Evolutionary conservation across 441 rosid species (phyloP), one percentile per base, ranked within the genome.

Genomic region (Syzygium syzygioides): DNA sequence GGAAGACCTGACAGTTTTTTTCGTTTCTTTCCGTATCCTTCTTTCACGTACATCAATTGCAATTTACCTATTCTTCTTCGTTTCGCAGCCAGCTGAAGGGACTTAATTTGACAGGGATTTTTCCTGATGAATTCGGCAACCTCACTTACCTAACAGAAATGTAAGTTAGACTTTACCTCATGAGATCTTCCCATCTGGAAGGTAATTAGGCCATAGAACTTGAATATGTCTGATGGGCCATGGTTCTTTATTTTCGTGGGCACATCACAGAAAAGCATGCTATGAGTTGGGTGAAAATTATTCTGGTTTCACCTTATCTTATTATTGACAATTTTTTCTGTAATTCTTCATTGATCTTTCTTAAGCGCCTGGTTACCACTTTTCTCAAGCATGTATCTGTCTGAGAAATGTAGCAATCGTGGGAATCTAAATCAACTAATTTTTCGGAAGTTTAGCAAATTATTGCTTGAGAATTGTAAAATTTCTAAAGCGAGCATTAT

Each of bases 41-140:
- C 71, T 59, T 57, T 88, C 23, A 19, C 14, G 8, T 60, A 26
- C 59, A 13, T 45, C 60, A 57, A 55, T 62, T 30, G 11, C 9
- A 25, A 15, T 64, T 62, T 11, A 26, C 26, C 25, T 85, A 7
- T 14, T 80, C n/a, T 79, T 86, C 87, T 54, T 71, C 23, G 66
- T 86, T 17, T 88, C 18, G 76, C 94, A 97, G 98, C 45, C 26
- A 15, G 68, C 89, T 96, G 55, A 96, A 95, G 92, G 85, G 94
- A 86, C 90, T 90, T 41, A 95, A 92, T 88, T 90, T 97, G 90
- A 89, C 93, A 34, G 99, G 98, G 53, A 84, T 71, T 79, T 30
- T 96, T 85, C 98, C 98, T 26, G 86, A 90, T 88, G 98, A 96
- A 85, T 90, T 97, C 50, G 94, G 91, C 59, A 91, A 94, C 84